Evolutionary conservation across 495 filamentous ascomycete genomes (phyloP).

Genomic region (Xylaria sp.): DNA sequence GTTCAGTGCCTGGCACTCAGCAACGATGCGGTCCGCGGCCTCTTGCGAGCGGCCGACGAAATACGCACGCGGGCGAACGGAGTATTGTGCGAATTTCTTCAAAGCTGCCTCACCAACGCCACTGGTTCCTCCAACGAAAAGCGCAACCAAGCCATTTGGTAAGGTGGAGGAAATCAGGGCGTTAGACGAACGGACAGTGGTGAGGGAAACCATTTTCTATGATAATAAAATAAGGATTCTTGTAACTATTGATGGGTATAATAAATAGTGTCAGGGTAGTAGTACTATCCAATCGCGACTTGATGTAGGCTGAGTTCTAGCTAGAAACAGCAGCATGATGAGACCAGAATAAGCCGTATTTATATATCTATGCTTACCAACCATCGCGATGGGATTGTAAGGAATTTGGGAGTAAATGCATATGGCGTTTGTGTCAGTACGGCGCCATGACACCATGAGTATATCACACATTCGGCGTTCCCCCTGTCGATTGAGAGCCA

Average conservation of each 20-base stretch:
- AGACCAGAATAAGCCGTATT: background rate
- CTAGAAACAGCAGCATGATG: background rate
- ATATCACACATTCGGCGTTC: slow-evolving; percentile 26
- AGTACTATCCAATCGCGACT: background rate
- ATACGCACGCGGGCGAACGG: slow-evolving; percentile 55
- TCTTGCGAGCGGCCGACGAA: slow-evolving; percentile 55
- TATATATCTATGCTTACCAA: background rate
- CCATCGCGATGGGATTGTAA: background rate
- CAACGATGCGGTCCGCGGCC: slow-evolving; percentile 51
- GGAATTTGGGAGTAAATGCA: no score
- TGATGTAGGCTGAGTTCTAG: background rate
- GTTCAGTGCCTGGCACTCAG: slow-evolving; percentile 57
- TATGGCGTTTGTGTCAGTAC: background rate
- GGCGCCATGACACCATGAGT: background rate
- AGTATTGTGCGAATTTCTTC: slow-evolving; percentile 60
- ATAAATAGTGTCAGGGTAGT: background rate
- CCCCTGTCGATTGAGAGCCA: background rate
- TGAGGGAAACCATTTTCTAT: slow-evolving; percentile 15
- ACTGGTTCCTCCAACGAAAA: slow-evolving; percentile 70
- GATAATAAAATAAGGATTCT: background rate
- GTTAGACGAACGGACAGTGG: background rate
- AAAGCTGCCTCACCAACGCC: slow-evolving; percentile 69
- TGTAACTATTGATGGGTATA: background rate
- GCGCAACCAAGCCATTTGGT: slow-evolving; percentile 54
- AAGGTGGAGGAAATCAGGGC: slow-evolving; percentile 44